These are phyloP conservation scores for Cladosporium sp. DNA, from an alignment of 2,329 filamentous ascomycete species.

Conservation along the genomic window DNA sequence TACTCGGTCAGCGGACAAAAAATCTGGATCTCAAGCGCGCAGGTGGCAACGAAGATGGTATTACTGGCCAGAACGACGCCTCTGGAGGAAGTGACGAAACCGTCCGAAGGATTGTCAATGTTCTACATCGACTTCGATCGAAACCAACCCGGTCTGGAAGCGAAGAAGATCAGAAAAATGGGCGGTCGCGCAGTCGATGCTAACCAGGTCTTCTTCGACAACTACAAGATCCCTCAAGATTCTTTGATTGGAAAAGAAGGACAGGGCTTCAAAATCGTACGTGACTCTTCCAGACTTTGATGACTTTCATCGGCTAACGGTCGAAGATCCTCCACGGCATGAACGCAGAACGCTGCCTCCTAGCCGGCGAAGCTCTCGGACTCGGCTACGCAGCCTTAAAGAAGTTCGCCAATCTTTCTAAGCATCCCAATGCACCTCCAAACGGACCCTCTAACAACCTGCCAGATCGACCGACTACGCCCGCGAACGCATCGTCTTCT, in stretches of 20 bases:
- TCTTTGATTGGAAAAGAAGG: constrained; percentile 68
- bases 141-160: constrained; percentile 55
- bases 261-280: constrained; percentile 69
- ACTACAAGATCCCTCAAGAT: constrained; percentile 62
- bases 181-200: constrained; percentile 77
- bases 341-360: constrained; percentile 46
- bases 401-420: constrained; percentile 21
- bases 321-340: constrained; percentile 42
- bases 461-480: constrained; percentile 37
- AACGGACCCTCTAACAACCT: background rate
- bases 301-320: too few relatives aligned
- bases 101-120: constrained; percentile 71
- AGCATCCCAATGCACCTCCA: background rate
- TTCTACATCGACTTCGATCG: constrained; percentile 77
- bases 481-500: constrained; percentile 49
- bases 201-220: constrained; percentile 85
- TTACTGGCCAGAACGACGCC: constrained; percentile 73
- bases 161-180: constrained; percentile 79
- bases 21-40: constrained; percentile 85
- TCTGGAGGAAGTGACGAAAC: constrained; percentile 61
- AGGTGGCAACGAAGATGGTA: constrained; percentile 80
- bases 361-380: constrained; percentile 73
- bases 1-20: constrained; percentile 75
- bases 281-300: too few relatives aligned
- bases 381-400: constrained; percentile 65